Conservation (phyloP, 371 early-diverging fungal genomes). For the Saksenaea oblongispora region DNA sequence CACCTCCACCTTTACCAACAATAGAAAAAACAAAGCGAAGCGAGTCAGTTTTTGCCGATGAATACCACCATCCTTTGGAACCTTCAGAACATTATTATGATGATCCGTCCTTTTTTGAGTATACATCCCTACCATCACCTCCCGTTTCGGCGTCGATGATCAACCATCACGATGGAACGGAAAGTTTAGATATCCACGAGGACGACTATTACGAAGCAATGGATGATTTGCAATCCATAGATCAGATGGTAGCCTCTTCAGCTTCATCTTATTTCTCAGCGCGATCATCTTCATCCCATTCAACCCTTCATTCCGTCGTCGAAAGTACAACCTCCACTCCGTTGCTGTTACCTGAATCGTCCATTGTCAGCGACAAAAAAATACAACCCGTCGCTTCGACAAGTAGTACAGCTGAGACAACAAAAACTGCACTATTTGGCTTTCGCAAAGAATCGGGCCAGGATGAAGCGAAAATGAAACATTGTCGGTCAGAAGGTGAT, state of each 20-base stretch:
- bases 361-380: neutral
- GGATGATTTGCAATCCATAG: neutral
- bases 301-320: slow-evolving; percentile 4
- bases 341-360: neutral
- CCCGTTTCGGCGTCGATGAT: neutral
- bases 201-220: neutral
- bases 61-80: neutral
- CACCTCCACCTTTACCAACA: neutral
- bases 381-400: neutral
- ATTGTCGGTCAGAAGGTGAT: slow-evolving; percentile 1
- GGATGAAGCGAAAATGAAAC: neutral
- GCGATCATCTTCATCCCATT: slow-evolving; percentile 8
- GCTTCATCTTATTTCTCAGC: slow-evolving; percentile 16
- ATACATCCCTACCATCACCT: neutral
- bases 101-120: neutral
- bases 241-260: neutral
- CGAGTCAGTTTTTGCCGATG: neutral
- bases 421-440: neutral
- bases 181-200: neutral
- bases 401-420: neutral
- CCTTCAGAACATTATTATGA: neutral
- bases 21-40: neutral
- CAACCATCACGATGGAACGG: neutral
- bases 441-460: neutral
- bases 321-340: neutral